Evolutionary conservation across 1,284 basidiomycete species (phyloP).

Genomic region (Earliella scabrosa): DNA sequence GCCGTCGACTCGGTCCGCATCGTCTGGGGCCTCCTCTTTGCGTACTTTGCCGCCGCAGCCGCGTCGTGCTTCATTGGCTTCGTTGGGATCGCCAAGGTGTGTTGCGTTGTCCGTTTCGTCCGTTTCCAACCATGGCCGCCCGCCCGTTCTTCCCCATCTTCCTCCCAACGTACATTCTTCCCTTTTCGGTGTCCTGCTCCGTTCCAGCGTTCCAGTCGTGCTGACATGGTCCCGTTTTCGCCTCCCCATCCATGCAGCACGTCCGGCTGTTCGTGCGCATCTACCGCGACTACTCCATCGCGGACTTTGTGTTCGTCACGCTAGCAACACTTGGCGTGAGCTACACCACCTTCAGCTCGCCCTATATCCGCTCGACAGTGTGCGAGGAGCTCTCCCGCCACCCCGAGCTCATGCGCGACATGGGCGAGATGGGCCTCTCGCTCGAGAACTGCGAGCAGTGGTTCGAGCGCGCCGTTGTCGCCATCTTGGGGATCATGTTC

Average conservation of each 20-base stretch:
- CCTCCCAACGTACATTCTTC: neutral
- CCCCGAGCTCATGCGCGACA: conserved; percentile 71
- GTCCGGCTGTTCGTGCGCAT: conserved; percentile 59
- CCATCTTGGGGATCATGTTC: conserved; percentile 57
- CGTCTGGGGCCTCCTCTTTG: conserved; percentile 65
- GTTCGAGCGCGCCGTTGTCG: conserved; percentile 69
- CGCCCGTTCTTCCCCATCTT: neutral
- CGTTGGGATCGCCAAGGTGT: conserved; percentile 69
- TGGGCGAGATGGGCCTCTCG: conserved; percentile 71
- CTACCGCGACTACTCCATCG: conserved; percentile 75
- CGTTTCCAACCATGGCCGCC: neutral
- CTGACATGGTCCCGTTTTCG: neutral
- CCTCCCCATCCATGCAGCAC: conserved; percentile 41
- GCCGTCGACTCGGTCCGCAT: conserved; percentile 63
- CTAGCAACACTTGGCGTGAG: conserved; percentile 57
- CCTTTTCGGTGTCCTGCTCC: neutral
- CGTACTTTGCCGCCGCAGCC: conserved; percentile 68
- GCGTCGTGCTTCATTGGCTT: conserved; percentile 65
- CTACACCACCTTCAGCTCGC: conserved; percentile 59
- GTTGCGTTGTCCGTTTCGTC: conserved; percentile 13
- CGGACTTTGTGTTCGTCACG: conserved; percentile 70
- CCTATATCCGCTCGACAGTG: conserved; percentile 57
- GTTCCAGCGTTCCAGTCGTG: neutral
- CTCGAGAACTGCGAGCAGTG: conserved; percentile 80
- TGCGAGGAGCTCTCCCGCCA: conserved; percentile 77